phyloP scores from a whole-genome alignment of 176 grass and related monocot genomes.

The Triticum dicoccoides region DNA sequence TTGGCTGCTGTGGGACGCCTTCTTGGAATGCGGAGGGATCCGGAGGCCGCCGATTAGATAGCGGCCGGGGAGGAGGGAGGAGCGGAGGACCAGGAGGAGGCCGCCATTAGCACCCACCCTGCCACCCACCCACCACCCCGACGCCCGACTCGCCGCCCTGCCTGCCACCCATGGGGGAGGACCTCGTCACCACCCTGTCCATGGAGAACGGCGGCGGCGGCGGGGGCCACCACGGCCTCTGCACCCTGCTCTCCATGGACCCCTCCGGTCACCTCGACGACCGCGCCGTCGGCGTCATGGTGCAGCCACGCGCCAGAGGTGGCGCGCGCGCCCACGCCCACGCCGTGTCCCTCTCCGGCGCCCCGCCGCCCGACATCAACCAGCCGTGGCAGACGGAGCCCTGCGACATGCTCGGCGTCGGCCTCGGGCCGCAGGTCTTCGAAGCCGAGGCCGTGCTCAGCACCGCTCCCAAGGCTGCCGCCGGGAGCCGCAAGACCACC shows the following conservation, averaged over 20 bases:
- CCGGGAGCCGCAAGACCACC: slow-evolving; percentile 59
- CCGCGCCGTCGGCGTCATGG: slow-evolving; percentile 55
- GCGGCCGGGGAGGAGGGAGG: slow-evolving; percentile 27
- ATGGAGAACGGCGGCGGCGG: slow-evolving; percentile 77
- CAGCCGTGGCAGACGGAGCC: slow-evolving; percentile 76
- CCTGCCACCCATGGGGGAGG: slow-evolving; percentile 63
- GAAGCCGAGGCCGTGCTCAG: slow-evolving; percentile 51
- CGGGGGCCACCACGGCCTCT: slow-evolving; percentile 53
- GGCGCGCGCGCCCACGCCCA: slow-evolving; percentile 14
- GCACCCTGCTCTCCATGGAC: slow-evolving; percentile 99
- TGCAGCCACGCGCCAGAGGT: slow-evolving; percentile 48
- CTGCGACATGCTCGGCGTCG: slow-evolving; percentile 69
- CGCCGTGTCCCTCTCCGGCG: slow-evolving; percentile 45
- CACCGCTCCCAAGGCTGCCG: slow-evolving; percentile 39
- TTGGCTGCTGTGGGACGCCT: slow-evolving; percentile 87
- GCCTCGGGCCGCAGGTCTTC: slow-evolving; percentile 70
- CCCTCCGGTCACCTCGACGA: slow-evolving; percentile 67
- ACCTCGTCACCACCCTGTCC: slow-evolving; percentile 88
- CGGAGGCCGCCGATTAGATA: slow-evolving; percentile 90
- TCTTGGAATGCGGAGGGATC: slow-evolving; percentile 95
- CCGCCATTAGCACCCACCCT: slow-evolving; percentile 23
- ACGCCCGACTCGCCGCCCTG: background rate
- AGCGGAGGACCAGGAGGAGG: slow-evolving; percentile 37
- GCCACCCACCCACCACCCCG: background rate
- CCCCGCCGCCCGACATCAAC: slow-evolving; percentile 91